phyloP scores from a whole-genome alignment of 495 filamentous ascomycete genomes.

The Bacidia gigantensis region DNA sequence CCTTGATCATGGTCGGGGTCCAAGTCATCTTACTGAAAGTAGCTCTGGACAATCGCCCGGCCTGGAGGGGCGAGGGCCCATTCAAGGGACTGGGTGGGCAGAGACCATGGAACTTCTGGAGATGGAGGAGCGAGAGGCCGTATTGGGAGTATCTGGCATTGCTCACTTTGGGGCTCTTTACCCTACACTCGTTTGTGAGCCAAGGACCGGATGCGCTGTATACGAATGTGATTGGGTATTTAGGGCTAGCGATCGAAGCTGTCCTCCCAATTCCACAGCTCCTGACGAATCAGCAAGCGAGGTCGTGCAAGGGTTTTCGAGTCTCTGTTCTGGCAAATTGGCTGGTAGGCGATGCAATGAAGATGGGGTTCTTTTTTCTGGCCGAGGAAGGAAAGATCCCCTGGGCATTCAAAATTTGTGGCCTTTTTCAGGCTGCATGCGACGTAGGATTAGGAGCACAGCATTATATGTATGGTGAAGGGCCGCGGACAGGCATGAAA shows the following conservation, averaged over 20 bases:
- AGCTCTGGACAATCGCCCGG: constrained; percentile 76
- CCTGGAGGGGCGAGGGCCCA: constrained; percentile 39
- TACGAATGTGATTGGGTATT: constrained; percentile 57
- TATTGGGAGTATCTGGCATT: constrained; percentile 82
- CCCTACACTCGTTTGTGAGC: constrained; percentile 60
- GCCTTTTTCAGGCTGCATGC: constrained; percentile 78
- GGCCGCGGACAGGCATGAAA: constrained; percentile 14
- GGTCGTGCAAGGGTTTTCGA: constrained; percentile 81
- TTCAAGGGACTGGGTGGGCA: constrained; percentile 38
- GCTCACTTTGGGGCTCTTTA: constrained; percentile 48
- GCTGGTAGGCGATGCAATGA: constrained; percentile 86
- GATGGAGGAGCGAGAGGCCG: constrained; percentile 73
- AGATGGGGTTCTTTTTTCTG: constrained; percentile 86
- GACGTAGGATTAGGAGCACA: constrained; percentile 75
- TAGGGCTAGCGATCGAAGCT: constrained; percentile 83
- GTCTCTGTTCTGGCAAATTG: constrained; percentile 74
- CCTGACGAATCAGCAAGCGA: constrained; percentile 58
- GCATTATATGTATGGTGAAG: constrained; percentile 67
- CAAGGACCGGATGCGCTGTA: constrained; percentile 52
- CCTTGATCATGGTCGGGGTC: constrained; percentile 71
- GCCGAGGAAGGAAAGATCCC: constrained; percentile 55
- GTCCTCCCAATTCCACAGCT: constrained; percentile 84
- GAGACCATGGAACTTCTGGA: constrained; percentile 81
- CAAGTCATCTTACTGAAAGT: constrained; percentile 79
- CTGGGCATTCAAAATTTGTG: constrained; percentile 81